A percentile compares a stretch with the other conserved stretches of the same genome.
These are phyloP conservation scores for Chlorella sorokiniana DNA, from an alignment of 139 green algal genomes.

Conservation along the genomic window DNA sequence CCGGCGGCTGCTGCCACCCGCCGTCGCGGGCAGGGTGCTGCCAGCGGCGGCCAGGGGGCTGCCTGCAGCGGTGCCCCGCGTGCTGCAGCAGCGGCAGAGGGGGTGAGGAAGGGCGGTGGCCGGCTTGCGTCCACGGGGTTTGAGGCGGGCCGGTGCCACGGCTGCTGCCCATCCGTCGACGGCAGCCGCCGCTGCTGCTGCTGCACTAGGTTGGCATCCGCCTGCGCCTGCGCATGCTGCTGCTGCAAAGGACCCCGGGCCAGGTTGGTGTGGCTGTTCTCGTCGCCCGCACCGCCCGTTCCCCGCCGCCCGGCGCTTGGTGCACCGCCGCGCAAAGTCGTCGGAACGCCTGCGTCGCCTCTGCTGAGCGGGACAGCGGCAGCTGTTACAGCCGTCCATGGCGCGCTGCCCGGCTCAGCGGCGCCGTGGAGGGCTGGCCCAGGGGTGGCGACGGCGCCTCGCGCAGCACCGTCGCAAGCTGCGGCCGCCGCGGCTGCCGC, in stretches of 20 bases:
- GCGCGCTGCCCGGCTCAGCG: not conserved
- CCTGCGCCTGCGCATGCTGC: slow-evolving; percentile 16
- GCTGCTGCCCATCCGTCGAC: not conserved
- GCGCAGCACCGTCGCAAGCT: not conserved
- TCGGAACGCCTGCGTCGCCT: slow-evolving; percentile 6
- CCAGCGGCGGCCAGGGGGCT: not conserved
- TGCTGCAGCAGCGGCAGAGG: too few species aligned
- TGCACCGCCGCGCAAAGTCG: slow-evolving; percentile 2
- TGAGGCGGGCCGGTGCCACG: too few species aligned
- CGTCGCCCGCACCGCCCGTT: not conserved
- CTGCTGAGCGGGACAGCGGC: not conserved
- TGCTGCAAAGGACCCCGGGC: not conserved
- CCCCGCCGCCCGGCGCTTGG: not conserved
- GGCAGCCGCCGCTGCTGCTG: not conserved
- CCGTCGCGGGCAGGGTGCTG: not conserved
- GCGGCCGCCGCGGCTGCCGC: slow-evolving; percentile 2
- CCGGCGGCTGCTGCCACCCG: not conserved
- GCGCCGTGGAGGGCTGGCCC: not conserved
- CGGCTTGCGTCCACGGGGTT: too few species aligned
- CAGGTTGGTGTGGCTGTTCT: not conserved
- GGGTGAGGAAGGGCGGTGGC: too few species aligned
- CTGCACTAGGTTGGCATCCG: not conserved
- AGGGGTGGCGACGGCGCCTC: not conserved
- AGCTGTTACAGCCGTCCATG: not conserved
- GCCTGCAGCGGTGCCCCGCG: not conserved